These are phyloP conservation scores for Boletus tomentosulus DNA, from an alignment of 768 basidiomycete genomes.

Conservation along the genomic window DNA sequence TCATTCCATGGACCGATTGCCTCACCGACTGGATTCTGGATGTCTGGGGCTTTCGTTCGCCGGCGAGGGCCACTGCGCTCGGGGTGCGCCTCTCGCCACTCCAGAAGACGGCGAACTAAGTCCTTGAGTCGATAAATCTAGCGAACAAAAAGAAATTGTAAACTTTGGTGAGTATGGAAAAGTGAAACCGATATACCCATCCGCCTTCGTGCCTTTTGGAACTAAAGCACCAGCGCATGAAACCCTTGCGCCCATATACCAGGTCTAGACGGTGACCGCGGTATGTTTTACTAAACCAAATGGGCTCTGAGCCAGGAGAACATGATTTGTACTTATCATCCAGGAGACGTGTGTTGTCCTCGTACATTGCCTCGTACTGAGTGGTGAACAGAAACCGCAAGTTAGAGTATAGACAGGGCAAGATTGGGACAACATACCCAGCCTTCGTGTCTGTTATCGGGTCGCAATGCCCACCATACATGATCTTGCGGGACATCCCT, in stretches of 20 bases:
- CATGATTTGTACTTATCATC: slow-evolving; percentile 9
- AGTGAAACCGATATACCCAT: slow-evolving; percentile 3
- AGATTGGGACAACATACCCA: slow-evolving; percentile 9
- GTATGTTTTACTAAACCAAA: slow-evolving; percentile 20
- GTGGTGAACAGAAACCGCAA: not conserved
- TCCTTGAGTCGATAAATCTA: slow-evolving; percentile 10
- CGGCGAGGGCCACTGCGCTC: slow-evolving; percentile 2
- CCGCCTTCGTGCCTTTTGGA: not conserved
- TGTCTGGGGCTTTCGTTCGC: not conserved
- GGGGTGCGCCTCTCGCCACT: slow-evolving; percentile 10
- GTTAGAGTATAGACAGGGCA: not conserved
- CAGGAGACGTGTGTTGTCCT: slow-evolving; percentile 12
- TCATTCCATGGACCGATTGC: slow-evolving; percentile 15
- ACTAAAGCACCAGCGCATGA: slow-evolving; percentile 12
- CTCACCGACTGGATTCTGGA: slow-evolving; percentile 15
- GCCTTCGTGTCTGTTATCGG: not conserved
- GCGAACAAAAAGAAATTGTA: not conserved
- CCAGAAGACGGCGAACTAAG: slow-evolving; percentile 6
- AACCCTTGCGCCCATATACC: slow-evolving; percentile 3
- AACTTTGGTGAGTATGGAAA: not conserved
- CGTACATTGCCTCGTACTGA: slow-evolving; percentile 14
- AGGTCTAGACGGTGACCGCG: slow-evolving; percentile 15
- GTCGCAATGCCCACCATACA: slow-evolving; percentile 14
- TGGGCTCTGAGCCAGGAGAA: slow-evolving; percentile 21
- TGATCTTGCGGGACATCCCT: slow-evolving; percentile 11